Percentiles rank a stretch among this genome's conserved stretches.
These are phyloP conservation scores for Tolypocladium ophioglossoides DNA, from an alignment of 2,329 filamentous ascomycete species.

Conservation along the genomic window DNA sequence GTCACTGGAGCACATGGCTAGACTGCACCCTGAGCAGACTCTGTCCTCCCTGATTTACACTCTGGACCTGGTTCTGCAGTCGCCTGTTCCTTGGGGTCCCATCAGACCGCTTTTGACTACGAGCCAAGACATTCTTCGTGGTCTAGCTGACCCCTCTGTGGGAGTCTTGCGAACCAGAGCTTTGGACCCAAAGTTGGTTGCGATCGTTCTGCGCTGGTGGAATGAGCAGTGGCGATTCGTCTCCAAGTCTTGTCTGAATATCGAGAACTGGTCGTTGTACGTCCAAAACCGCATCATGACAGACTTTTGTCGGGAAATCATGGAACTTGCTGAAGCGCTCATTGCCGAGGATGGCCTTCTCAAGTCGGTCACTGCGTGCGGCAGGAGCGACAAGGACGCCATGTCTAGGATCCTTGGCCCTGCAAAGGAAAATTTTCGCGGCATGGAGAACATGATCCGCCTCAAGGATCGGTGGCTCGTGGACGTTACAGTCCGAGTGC, in stretches of 20 bases:
- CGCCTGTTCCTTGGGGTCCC: conserved; percentile 40
- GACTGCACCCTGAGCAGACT: conserved; percentile 28
- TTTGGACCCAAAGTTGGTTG: conserved; percentile 51
- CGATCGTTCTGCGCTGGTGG: conserved; percentile 71
- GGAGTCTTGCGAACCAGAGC: conserved; percentile 44
- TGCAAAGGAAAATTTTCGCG: conserved; percentile 41
- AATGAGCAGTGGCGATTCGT: conserved; percentile 71
- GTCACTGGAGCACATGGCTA: conserved; percentile 27
- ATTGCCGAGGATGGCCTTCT: conserved; percentile 81
- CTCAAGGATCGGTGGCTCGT: conserved; percentile 82
- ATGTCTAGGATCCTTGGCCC: conserved; percentile 29
- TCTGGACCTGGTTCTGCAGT: conserved; percentile 22
- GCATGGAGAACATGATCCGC: conserved; percentile 79
- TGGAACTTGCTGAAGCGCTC: conserved; percentile 81
- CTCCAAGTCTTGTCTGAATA: conserved; percentile 69
- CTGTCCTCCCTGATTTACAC: conserved; percentile 32
- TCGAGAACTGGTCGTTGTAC: conserved; percentile 70
- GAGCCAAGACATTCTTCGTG: conserved; percentile 44
- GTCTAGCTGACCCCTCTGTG: conserved; percentile 43
- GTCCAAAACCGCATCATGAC: conserved; percentile 73
- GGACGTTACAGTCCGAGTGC: conserved; percentile 67
- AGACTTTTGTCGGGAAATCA: conserved; percentile 87
- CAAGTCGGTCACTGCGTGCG: conserved; percentile 46
- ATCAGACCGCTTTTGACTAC: conserved; percentile 47
- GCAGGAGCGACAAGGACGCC: conserved; percentile 24